Evolutionary conservation across 805 yeast genomes (phyloP).

Genomic region (Myxozyma sirexii): DNA sequence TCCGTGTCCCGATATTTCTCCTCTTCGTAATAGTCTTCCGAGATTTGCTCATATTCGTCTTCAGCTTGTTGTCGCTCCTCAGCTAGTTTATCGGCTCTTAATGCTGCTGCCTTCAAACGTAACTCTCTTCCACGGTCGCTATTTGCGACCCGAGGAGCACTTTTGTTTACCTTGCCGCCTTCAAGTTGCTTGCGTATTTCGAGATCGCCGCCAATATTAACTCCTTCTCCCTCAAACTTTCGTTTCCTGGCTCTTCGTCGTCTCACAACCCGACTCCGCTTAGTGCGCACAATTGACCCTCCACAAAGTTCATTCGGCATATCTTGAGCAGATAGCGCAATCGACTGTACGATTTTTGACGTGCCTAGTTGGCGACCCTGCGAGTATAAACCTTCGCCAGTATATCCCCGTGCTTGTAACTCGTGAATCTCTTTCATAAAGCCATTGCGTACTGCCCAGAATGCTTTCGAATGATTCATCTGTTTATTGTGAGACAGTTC

Average conservation of each 20-base stretch:
- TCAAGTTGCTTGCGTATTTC: constrained; percentile 23
- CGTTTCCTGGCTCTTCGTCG: constrained; percentile 20
- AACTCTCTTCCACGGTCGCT: constrained; percentile 31
- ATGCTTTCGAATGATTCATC: constrained; percentile 32
- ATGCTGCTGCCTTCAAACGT: constrained; percentile 28
- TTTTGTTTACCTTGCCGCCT: constrained; percentile 28
- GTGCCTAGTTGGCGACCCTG: constrained; percentile 27
- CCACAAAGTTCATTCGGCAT: constrained; percentile 33
- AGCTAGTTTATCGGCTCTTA: constrained; percentile 34
- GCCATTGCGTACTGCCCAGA: constrained; percentile 30
- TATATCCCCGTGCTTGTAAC: constrained; percentile 31
- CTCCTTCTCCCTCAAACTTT: constrained; percentile 31
- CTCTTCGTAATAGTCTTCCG: constrained; percentile 46
- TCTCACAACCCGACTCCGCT: constrained; percentile 16
- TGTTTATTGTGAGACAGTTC: constrained; percentile 35
- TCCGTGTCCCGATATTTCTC: constrained; percentile 41
- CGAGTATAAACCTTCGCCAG: constrained; percentile 35
- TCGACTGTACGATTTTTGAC: constrained; percentile 20
- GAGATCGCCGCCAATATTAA: constrained; percentile 26
- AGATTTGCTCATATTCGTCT: constrained; percentile 33
- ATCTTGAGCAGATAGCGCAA: constrained; percentile 19
- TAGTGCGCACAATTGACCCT: constrained; percentile 25
- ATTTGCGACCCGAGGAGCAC: constrained; percentile 30
- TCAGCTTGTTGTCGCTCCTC: constrained; percentile 36
- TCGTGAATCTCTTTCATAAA: constrained; percentile 29